Percentiles rank a stretch among this genome's conserved stretches.
phyloP scores from a whole-genome alignment of 305 asterid species.

The Fraxinus angustifolia region DNA sequence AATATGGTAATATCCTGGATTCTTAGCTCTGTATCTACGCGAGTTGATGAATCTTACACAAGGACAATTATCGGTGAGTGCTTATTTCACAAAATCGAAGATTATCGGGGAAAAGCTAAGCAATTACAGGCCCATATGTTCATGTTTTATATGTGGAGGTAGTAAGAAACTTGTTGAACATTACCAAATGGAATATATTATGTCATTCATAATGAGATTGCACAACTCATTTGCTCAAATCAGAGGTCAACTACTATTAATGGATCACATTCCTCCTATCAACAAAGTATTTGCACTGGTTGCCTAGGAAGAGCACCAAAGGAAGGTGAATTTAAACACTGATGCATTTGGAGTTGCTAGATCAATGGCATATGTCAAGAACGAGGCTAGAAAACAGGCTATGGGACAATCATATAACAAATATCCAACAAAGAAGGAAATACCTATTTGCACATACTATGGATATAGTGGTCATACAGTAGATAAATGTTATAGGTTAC shows the following conservation, averaged over 20 bases:
- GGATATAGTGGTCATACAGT: background rate
- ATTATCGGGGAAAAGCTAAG: background rate
- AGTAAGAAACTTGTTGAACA: background rate
- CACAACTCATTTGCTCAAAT: background rate
- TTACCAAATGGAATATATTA: background rate
- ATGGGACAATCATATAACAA: background rate
- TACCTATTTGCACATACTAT: background rate
- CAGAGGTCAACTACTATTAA: background rate
- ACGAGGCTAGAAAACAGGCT: background rate
- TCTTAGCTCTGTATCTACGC: background rate
- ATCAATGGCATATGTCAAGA: background rate
- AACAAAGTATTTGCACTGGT: background rate
- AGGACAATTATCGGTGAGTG: background rate
- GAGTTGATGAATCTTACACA: background rate
- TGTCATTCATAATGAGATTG: background rate
- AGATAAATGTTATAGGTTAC: background rate
- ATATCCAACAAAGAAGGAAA: background rate
- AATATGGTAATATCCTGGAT: background rate
- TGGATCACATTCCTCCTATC: background rate
- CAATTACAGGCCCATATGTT: background rate
- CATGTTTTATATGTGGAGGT: background rate
- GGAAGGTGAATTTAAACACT: background rate
- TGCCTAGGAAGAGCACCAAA: background rate
- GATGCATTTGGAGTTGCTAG: background rate
- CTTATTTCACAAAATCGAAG: background rate